Evolutionary conservation across 176 grass and related monocot genomes (phyloP).

Genomic region (maize (Zea mays)): DNA sequence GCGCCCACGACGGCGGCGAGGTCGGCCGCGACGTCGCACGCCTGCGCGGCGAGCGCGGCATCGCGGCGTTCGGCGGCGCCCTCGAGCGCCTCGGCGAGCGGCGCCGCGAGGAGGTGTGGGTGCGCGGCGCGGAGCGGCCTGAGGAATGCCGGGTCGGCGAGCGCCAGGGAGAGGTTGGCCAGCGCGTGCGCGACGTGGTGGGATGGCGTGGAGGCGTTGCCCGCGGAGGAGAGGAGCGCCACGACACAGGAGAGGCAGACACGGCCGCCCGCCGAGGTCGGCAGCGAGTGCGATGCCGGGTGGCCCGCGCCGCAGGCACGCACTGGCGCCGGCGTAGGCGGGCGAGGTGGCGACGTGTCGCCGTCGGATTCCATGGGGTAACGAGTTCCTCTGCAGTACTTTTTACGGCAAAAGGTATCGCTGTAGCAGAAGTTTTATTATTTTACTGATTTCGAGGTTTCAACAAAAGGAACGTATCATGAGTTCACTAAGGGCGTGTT

Average conservation of each 20-base stretch:
- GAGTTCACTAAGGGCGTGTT: no score
- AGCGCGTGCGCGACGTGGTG: slow-evolving; percentile 91
- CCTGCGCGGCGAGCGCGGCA: slow-evolving; percentile 52
- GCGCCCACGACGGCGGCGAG: slow-evolving; percentile 48
- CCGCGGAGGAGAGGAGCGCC: slow-evolving; percentile 58
- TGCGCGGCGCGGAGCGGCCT: slow-evolving; percentile 45
- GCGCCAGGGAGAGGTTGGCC: slow-evolving; percentile 70
- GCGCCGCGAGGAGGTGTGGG: slow-evolving; percentile 61
- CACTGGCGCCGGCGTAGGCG: slow-evolving; percentile 12
- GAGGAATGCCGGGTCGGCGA: slow-evolving; percentile 58
- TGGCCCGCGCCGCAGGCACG: slow-evolving; percentile 66
- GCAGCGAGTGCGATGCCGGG: slow-evolving; percentile 59
- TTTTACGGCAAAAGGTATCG: not conserved
- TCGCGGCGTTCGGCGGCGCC: slow-evolving; percentile 47
- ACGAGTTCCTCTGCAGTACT: no score
- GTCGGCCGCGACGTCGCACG: slow-evolving; percentile 59
- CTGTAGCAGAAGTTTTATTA: not conserved
- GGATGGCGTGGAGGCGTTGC: slow-evolving; percentile 45
- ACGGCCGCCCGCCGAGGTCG: slow-evolving; percentile 48
- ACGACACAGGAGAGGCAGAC: slow-evolving; percentile 77
- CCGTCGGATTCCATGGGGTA: slow-evolving; percentile 42
- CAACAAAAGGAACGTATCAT: no score
- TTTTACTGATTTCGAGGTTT: not conserved
- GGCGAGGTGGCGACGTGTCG: slow-evolving; percentile 14
- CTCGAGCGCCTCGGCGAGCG: slow-evolving; percentile 60